Conservation (phyloP, 257 asterid genomes). For the Craterostigma plantagineum region DNA sequence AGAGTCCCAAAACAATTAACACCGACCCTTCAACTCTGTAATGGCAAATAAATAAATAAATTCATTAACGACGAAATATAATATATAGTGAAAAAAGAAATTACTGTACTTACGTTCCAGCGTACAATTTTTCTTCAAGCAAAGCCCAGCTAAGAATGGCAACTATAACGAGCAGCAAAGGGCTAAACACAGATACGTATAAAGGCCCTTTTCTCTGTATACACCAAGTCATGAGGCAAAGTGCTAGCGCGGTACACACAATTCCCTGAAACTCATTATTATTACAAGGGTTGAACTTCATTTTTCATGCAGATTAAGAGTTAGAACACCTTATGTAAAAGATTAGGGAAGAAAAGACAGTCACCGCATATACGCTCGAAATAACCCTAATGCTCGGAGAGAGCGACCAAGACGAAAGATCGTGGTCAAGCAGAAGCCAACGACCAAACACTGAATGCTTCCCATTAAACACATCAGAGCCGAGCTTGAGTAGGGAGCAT, state of each 20-base stretch:
- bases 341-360: no score
- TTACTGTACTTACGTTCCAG: conserved; percentile 61
- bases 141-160: conserved; percentile 80
- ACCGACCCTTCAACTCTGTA: conserved; percentile 35
- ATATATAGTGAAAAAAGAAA: not conserved
- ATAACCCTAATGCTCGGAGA: conserved; percentile 35
- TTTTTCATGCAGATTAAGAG: no score
- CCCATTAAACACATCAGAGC: conserved; percentile 71
- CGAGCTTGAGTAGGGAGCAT: conserved; percentile 70
- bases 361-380: conserved; percentile 57
- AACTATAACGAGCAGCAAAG: conserved; percentile 63
- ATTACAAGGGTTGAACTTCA: no score
- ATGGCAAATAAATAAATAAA: not conserved
- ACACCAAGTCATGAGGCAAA: conserved; percentile 64
- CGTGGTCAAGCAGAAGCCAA: conserved; percentile 40
- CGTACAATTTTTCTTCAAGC: conserved; percentile 44
- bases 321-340: no score
- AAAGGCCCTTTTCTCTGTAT: conserved; percentile 65
- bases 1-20: conserved; percentile 39
- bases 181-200: conserved; percentile 75
- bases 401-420: conserved; percentile 55
- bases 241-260: conserved; percentile 65
- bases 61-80: not conserved
- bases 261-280: conserved; percentile 27
- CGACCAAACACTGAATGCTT: conserved; percentile 43